Evolutionary conservation across 2,329 filamentous ascomycete genomes (phyloP).

Genomic region (Fusarium graminum): DNA sequence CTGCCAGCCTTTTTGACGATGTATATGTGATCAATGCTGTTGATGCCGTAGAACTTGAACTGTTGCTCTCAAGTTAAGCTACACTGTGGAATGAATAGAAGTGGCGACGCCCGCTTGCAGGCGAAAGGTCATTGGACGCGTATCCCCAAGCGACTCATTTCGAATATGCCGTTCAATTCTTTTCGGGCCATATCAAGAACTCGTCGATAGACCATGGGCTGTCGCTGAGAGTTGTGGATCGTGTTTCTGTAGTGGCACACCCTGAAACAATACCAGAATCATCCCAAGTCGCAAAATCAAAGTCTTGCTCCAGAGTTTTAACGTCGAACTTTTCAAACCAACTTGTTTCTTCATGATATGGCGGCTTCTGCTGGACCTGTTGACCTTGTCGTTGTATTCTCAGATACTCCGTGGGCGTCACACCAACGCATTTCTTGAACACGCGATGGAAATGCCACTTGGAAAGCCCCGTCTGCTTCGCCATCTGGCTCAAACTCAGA

Average conservation of each 20-base stretch:
- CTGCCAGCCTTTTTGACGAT: background rate
- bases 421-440: conserved; percentile 67
- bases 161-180: background rate
- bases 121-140: background rate
- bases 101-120: background rate
- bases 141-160: background rate
- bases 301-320: conserved; percentile 12
- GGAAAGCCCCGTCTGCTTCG: conserved; percentile 64
- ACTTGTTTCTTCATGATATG: conserved; percentile 11
- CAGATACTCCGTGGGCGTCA: conserved; percentile 59
- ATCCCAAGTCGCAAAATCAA: conserved; percentile 41
- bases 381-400: conserved; percentile 37
- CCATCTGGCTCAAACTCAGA: conserved; percentile 62
- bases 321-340: conserved; percentile 33
- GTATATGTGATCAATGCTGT: background rate
- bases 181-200: conserved; percentile 42
- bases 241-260: conserved; percentile 22
- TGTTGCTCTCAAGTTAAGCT: background rate
- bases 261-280: conserved; percentile 19
- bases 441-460: conserved; percentile 71
- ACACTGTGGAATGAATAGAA: background rate
- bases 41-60: background rate
- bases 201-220: conserved; percentile 46
- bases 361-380: conserved; percentile 1
- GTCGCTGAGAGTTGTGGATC: conserved; percentile 18